Evolutionary conservation across 371 early-diverging fungal species (phyloP).

Genomic region (Polyrhizophydium stewartii): DNA sequence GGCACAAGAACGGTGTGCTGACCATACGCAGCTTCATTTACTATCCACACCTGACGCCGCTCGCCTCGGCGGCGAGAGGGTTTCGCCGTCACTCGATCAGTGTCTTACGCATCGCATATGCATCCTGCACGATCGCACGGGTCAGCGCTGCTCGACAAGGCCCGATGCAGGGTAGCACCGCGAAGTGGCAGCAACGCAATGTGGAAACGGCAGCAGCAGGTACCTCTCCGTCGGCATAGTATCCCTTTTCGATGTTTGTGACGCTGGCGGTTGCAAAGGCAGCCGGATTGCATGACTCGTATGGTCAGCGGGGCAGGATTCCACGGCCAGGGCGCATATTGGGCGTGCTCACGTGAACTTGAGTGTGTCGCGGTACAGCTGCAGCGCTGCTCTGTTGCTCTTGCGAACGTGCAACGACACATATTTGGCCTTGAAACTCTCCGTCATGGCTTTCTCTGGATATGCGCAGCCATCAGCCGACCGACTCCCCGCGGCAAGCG

Average conservation of each 20-base stretch:
- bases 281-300: neutral
- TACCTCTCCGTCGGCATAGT: conserved; percentile 97
- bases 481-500: neutral
- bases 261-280: conserved; percentile 47
- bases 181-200: neutral
- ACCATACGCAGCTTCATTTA: too few species aligned
- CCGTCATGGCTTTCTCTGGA: conserved; percentile 79
- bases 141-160: too few species aligned
- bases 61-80: too few species aligned
- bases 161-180: neutral
- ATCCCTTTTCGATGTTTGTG: conserved; percentile 86
- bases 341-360: conserved; percentile 68
- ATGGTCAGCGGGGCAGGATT: neutral
- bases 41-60: too few species aligned
- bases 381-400: conserved; percentile 89
- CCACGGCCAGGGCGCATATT: neutral
- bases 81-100: too few species aligned
- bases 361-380: conserved; percentile 86
- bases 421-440: conserved; percentile 79
- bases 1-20: too few species aligned
- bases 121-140: conserved; percentile 17
- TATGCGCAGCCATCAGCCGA: neutral
- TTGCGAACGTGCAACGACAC: conserved; percentile 94
- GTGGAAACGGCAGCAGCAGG: too few species aligned
- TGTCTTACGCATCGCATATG: conserved; percentile 33